These are phyloP conservation scores for Coemansia sp. DNA, from an alignment of 192 early-diverging fungal species.

Conservation along the genomic window DNA sequence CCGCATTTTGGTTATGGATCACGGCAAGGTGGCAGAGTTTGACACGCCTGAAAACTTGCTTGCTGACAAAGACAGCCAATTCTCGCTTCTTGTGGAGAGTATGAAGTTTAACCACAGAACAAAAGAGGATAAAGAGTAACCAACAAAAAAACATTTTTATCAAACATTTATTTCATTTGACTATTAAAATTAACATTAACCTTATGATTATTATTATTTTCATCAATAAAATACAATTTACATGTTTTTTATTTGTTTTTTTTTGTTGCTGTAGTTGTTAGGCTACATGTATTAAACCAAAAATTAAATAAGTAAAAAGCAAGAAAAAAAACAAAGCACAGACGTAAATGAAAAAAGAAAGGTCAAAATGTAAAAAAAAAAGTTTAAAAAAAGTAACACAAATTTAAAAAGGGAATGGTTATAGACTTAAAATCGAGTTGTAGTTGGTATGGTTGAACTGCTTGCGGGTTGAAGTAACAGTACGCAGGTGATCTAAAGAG, in stretches of 20 bases:
- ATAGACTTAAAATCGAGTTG: slow-evolving; percentile 4
- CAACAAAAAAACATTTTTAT: too few relatives aligned
- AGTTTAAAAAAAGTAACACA: not conserved
- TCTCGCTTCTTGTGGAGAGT: slow-evolving; percentile 23
- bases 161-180: too few relatives aligned
- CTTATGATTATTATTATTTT: too few relatives aligned
- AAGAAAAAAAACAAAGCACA: not conserved
- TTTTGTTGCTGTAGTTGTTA: too few relatives aligned
- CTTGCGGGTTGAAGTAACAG: slow-evolving; percentile 6
- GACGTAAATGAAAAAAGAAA: not conserved
- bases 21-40: slow-evolving; percentile 52
- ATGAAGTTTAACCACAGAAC: not conserved
- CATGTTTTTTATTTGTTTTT: too few relatives aligned
- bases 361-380: not conserved
- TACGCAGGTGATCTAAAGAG: slow-evolving; percentile 9
- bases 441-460: not conserved
- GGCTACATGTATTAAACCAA: too few relatives aligned
- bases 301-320: not conserved
- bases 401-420: not conserved
- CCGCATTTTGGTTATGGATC: slow-evolving; percentile 55
- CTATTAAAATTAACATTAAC: too few relatives aligned
- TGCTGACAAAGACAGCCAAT: slow-evolving; percentile 52
- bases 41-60: slow-evolving; percentile 53
- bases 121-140: too few relatives aligned
- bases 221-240: too few relatives aligned